A percentile compares a stretch with the other conserved stretches of the same genome.
Evolutionary conservation across 2,329 filamentous ascomycete species (phyloP).

Genomic region (Beauveria bassiana): DNA sequence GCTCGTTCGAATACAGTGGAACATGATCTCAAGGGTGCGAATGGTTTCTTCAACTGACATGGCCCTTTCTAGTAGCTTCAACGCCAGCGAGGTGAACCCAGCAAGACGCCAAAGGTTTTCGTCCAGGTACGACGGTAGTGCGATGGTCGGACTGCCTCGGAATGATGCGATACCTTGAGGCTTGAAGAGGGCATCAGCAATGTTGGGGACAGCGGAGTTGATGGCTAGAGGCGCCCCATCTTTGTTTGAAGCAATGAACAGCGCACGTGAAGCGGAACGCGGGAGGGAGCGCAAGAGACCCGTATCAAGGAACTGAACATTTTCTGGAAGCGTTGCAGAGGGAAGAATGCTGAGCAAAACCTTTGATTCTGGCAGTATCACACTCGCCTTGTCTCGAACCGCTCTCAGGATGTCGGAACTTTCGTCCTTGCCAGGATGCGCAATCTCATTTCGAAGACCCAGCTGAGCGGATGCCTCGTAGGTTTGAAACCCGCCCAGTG

Average conservation of each 20-base stretch:
- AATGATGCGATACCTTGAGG: constrained; percentile 74
- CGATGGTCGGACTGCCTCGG: constrained; percentile 74
- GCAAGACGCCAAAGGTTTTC: constrained; percentile 88
- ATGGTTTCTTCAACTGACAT: constrained; percentile 62
- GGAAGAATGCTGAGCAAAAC: constrained; percentile 80
- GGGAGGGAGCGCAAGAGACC: constrained; percentile 71
- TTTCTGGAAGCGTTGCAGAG: constrained; percentile 69
- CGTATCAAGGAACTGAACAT: constrained; percentile 70
- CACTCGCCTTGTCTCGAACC: constrained; percentile 77
- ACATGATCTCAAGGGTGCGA: constrained; percentile 73
- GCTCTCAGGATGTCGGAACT: constrained; percentile 85
- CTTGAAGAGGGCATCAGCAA: constrained; percentile 81
- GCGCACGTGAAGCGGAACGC: constrained; percentile 59
- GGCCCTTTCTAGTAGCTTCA: constrained; percentile 78
- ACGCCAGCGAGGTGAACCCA: constrained; percentile 77
- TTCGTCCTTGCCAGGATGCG: constrained; percentile 84
- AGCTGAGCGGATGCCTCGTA: constrained; percentile 88
- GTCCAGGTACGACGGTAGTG: constrained; percentile 76
- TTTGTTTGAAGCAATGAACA: constrained; percentile 29
- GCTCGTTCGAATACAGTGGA: constrained; percentile 78
- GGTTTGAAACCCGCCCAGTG: constrained; percentile 89
- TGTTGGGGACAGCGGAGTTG: constrained; percentile 78
- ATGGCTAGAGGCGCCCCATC: constrained; percentile 70
- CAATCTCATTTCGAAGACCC: constrained; percentile 82
- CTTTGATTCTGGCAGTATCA: constrained; percentile 70